Conservation (phyloP, 306 rosid genomes). For the Trichosanthes truncata region DNA sequence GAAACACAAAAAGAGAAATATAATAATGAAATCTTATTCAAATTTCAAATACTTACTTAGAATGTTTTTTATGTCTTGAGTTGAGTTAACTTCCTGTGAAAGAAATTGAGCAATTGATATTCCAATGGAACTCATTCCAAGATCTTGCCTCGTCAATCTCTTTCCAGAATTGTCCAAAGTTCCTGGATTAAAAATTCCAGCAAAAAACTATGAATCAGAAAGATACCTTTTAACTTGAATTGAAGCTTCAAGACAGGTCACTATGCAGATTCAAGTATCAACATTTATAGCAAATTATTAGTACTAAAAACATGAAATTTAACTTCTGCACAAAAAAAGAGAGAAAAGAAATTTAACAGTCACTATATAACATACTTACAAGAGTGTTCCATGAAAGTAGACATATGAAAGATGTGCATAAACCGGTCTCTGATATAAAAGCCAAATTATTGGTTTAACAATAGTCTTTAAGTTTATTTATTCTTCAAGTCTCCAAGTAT, state of each 20-base stretch:
- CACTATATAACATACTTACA: background rate
- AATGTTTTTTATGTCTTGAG: slow-evolving; percentile 40
- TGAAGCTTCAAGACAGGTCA: background rate
- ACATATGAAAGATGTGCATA: slow-evolving; percentile 4
- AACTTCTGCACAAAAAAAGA: background rate
- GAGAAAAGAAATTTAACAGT: background rate
- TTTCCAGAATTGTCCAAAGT: slow-evolving; percentile 32
- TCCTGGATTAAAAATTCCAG: slow-evolving; percentile 9
- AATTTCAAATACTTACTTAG: slow-evolving; percentile 34
- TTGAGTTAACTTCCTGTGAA: slow-evolving; percentile 27
- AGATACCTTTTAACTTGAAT: background rate
- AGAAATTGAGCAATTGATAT: slow-evolving; percentile 50
- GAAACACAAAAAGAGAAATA: background rate
- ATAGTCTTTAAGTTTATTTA: background rate
- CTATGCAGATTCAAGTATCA: background rate
- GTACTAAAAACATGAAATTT: background rate
- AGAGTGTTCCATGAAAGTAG: background rate
- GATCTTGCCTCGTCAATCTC: slow-evolving; percentile 24
- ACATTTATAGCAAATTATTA: background rate
- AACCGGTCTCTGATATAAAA: background rate
- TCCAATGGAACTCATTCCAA: slow-evolving; percentile 75
- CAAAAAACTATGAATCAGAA: background rate
- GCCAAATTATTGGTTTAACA: background rate
- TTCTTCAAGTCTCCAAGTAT: background rate
- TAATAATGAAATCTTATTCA: background rate